Base-by-base conservation (phyloP, 2,329 filamentous ascomycete genomes). In the Sporothrix mexicana region DNA sequence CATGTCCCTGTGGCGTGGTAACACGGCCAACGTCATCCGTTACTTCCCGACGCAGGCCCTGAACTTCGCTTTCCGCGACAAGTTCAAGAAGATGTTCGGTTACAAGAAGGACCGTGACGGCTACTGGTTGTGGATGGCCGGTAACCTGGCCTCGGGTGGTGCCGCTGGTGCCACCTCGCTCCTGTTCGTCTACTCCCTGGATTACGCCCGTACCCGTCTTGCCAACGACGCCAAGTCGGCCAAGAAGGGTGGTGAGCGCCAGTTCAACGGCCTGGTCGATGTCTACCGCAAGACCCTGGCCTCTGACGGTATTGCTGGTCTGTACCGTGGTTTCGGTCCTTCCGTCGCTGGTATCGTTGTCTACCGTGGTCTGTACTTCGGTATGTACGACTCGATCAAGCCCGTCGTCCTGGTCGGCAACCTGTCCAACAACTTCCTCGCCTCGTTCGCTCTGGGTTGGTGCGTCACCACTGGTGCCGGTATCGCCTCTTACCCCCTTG, bases 301-400 rank as follows among this genome's bases (percentile, higher is more conserved):
- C 81, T 93, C 94, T 82, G 96, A 99, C 85, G 96, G 96, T 97
- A 90, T 99, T 88, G 93, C 92, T 83, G 96, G 96, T 97, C 95
- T 99, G 83, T 99, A 99, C 94, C 96, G 96, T 97, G 96, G 96
- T 90, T 99, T 99, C 93, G 94, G 95, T 90, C 96, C 97, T 85
- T 99, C 96, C 83, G 96, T 99, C 83, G 90, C 93, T 86, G 96
- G 96, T 92, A 99, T 99, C 86, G 87, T 99, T 82, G 96, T 99
- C 88, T 99, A 99, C 94, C 96, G 96, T 94, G 96, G 96, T 98
- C 94, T 99, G 82, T 99, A 99, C 95, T 99, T 99, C 93, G 96
- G 96, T 85, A 93, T 99, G 93, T 99, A 99, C 94, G 96, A 99
- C 89, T 99, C 96, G 80, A 92, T 99, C 91, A 99, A 99, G 94